phyloP scores from a whole-genome alignment of 169 alveolate genomes.

The Eimeria acervulina region DNA sequence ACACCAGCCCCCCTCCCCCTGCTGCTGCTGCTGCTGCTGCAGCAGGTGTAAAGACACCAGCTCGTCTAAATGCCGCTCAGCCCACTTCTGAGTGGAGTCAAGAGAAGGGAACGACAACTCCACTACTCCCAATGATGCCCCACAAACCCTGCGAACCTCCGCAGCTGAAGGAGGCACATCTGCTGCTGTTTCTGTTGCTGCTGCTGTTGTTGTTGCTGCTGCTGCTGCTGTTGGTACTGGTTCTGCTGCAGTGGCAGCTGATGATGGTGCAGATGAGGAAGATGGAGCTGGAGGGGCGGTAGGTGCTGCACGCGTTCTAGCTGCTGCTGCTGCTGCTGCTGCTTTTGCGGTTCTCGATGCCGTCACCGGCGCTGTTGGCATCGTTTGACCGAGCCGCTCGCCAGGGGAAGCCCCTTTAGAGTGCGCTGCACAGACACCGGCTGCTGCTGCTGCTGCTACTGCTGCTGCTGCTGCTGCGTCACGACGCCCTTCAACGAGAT shows the following conservation, averaged over 20 bases:
- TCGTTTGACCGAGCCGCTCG: not conserved
- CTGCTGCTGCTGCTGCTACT: not conserved
- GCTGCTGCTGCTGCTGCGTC: not conserved
- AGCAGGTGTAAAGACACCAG: slow-evolving; percentile 10
- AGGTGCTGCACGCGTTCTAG: not conserved
- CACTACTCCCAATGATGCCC: not conserved
- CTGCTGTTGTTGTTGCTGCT: not conserved
- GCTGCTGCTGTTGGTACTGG: not conserved
- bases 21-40: not conserved
- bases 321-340: slow-evolving; percentile 4
- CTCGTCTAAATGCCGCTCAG: slow-evolving; percentile 80
- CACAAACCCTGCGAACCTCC: not conserved
- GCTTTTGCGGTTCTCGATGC: not conserved
- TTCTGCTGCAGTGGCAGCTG: no score
- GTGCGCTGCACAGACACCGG: not conserved
- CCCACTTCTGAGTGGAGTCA: slow-evolving; percentile 87
- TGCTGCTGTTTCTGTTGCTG: not conserved
- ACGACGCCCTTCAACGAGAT: not conserved
- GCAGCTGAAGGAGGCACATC: slow-evolving; percentile 16
- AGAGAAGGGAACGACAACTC: slow-evolving; percentile 80
- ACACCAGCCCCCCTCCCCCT: not conserved
- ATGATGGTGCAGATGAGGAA: no score
- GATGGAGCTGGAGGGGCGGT: not conserved
- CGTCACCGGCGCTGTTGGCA: not conserved
- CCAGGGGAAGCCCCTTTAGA: not conserved